Base-by-base conservation (phyloP, 108 stramenopile genomes). In the Mediolabrus comicus region DNA sequence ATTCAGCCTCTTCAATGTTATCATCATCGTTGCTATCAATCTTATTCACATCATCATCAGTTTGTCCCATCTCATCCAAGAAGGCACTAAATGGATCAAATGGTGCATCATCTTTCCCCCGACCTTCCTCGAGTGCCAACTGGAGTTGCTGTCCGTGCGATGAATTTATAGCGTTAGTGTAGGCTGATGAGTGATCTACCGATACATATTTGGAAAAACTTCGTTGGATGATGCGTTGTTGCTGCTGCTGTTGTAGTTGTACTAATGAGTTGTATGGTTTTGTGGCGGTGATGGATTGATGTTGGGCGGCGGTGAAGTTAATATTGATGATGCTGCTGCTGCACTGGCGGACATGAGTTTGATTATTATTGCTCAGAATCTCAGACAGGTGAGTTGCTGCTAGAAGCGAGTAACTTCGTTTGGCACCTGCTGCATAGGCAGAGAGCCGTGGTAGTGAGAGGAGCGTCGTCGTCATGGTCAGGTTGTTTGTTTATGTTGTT, bases 41-140 rank as follows among this genome's bases (percentile, higher is more conserved):
- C 1, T 72, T 25, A 9, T 54, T 54, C 14, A 19, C 69, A 13
- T 14, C 30, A 19, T 32, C 30, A 30, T 59, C 16, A 59, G 61
- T 38, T 52, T 38, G 24, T 31, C 71, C 82, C 72, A 74, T 61
- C 41, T 67, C 67, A 46, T 74, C 66, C 22, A 75, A 38, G 52
- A 86, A 87, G 62, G 84, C 85, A 31, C 57, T 32, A 62, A 94
- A 94, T 11, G 93, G 93, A 86, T 94, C 90, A 60, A 87, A 94
- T 9, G 75, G 75, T 13, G 80, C 71, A 65, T 88, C 86, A 63
- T 95, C 94, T 65, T 86, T 87, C 26, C 87, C 87, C 16, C 60
- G 46, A 0, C 86, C 89, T 60, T 90, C 89, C 53, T 84, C 74
- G 6, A 81, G 53, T 29, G 93, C 90, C 52, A 91, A 51, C 16